Base-by-base conservation (phyloP, 108 stramenopile species). In the Nannochloropsis gaditana region DNA sequence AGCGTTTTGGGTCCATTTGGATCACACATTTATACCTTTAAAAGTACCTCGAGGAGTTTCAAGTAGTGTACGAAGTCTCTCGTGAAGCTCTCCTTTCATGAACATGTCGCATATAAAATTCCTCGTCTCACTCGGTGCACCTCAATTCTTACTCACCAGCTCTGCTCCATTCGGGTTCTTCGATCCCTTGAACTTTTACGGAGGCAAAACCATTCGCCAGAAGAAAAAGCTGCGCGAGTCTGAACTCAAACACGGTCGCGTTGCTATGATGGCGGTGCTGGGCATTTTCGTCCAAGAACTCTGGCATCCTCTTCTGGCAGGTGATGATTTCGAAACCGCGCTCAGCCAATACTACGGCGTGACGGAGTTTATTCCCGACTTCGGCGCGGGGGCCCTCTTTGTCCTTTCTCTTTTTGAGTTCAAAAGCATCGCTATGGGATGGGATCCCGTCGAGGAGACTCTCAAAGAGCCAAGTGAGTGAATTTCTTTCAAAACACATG, bases 211-310 rank as follows among this genome's bases (percentile, higher is more conserved):
- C 59, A 73, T n/a, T n/a, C 59, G 59, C 59, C 15, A 15, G 2
- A 73, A 73, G 59, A 73, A 73, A n/a, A 73, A 73, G 96, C 92
- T 98, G 41, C 94, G 96, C 42, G 97, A 98, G 91, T 96, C 97
- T 45, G 97, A 98, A 90, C 85, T 98, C 91, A 98, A 98, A 92
- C 97, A 98, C 91, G 90, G 93, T 85, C 95, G 97, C 85, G 88
- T 98, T 82, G 95, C 96, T 82, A 98, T 98, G 97, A 86, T 98
- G 80, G 97, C 97, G 42, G 94, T 93, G 73, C 93, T 91, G 43
- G 97, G 97, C 45, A 90, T 95, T 80, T 89, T 98, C 83, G 94
- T 93, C 84, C 95, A 95, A 83, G 97, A 97, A 73, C 15, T 73
- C 59, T 73, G 59, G 59, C 59, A 73, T n/a, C 59, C 59, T 15